A percentile compares a stretch with the other conserved stretches of the same genome.
Evolutionary conservation across 768 basidiomycete species (phyloP).

Genomic region (Suillus americanus): DNA sequence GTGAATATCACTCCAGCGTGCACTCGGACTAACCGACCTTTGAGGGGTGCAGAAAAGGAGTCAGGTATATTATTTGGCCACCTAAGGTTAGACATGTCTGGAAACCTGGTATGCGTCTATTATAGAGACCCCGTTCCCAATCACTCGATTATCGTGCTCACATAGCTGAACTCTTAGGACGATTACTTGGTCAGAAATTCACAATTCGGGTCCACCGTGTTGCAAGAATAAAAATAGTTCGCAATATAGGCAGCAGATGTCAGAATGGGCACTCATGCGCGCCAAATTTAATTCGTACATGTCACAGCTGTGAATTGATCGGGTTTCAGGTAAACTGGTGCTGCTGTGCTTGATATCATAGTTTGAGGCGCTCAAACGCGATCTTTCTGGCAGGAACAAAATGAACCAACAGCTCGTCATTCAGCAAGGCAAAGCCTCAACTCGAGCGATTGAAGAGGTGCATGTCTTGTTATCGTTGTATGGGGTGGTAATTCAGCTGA

Average conservation of each 20-base stretch:
- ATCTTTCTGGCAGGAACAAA: neutral
- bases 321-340: neutral
- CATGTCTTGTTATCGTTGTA: neutral
- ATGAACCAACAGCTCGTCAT: neutral
- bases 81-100: slow-evolving; percentile 1
- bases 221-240: neutral
- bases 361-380: neutral
- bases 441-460: neutral
- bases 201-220: neutral
- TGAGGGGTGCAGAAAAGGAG: neutral
- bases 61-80: slow-evolving; percentile 2
- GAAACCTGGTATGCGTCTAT: neutral
- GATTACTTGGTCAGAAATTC: neutral
- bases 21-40: neutral
- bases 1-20: neutral
- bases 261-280: neutral
- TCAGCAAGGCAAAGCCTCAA: neutral
- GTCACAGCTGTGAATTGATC: neutral
- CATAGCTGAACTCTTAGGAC: neutral
- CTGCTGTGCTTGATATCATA: neutral
- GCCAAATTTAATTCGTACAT: neutral
- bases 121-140: neutral
- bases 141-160: neutral
- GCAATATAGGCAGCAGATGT: neutral
- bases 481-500: neutral